Percentiles rank a stretch among this genome's conserved stretches.
phyloP scores from a whole-genome alignment of 805 yeast species.

The Wickerhamiella nectarea region DNA sequence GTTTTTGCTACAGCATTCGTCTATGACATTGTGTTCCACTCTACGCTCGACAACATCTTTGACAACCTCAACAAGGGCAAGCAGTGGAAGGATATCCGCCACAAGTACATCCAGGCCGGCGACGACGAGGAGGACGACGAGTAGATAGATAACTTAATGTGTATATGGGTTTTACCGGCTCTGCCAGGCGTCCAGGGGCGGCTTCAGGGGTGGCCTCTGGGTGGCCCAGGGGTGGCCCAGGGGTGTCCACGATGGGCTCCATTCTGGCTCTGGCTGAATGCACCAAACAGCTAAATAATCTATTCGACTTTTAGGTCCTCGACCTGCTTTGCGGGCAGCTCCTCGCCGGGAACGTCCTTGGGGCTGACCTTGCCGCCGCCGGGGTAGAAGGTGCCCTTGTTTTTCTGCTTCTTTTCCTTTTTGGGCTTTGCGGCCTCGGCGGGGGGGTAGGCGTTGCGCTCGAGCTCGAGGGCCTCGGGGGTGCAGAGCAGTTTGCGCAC shows the following conservation, averaged over 20 bases:
- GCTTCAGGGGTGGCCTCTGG: neutral
- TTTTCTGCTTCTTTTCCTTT: constrained; percentile 57
- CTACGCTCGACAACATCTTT: constrained; percentile 25
- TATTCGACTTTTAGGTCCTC: constrained; percentile 10
- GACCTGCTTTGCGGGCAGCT: neutral
- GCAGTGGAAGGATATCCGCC: constrained; percentile 25
- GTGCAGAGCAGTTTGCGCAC: constrained; percentile 56
- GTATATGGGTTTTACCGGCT: neutral
- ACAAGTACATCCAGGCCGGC: constrained; percentile 19
- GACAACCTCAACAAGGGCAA: constrained; percentile 28
- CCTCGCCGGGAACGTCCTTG: constrained; percentile 1
- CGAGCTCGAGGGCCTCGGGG: constrained; percentile 63
- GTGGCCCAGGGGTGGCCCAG: no score
- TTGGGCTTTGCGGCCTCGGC: constrained; percentile 45
- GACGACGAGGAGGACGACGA: constrained; percentile 20
- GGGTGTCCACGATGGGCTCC: no score
- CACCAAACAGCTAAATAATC: constrained; percentile 20
- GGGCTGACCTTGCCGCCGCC: constrained; percentile 29
- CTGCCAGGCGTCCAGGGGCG: neutral
- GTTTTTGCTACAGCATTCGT: constrained; percentile 73
- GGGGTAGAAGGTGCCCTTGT: constrained; percentile 79
- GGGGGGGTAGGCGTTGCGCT: constrained; percentile 72
- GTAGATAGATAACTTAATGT: constrained; percentile 4
- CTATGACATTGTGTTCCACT: constrained; percentile 36
- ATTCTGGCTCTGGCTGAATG: no score